A percentile compares a stretch with the other conserved stretches of the same genome.
Conservation (phyloP, 805 yeast genomes). For the Wickerhamiella cacticola region DNA sequence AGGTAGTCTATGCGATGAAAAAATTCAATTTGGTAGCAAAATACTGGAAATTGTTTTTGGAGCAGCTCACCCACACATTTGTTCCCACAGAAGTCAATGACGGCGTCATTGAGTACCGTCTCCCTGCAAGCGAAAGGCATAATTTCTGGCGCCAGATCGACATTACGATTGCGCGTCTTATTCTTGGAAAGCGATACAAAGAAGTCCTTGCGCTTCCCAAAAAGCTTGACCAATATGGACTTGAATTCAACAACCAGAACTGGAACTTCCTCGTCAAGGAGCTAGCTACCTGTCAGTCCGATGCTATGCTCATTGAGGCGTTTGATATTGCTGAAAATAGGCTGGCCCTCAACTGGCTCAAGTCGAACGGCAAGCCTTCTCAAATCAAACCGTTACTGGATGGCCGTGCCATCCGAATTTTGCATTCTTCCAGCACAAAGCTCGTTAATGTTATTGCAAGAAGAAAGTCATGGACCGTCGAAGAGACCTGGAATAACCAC, state of each 20-base stretch:
- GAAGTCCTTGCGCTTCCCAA: constrained; percentile 14
- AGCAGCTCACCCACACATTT: constrained; percentile 5
- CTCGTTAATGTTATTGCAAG: not conserved
- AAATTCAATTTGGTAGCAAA: constrained; percentile 3
- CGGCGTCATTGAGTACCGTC: not conserved
- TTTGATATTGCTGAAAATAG: constrained; percentile 1
- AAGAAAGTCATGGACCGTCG: not conserved
- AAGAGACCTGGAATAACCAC: not conserved
- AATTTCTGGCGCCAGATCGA: constrained; percentile 11
- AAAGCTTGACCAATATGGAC: not conserved
- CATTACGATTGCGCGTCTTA: constrained; percentile 14
- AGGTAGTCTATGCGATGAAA: constrained; percentile 12
- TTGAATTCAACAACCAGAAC: constrained; percentile 4
- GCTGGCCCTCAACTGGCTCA: constrained; percentile 9
- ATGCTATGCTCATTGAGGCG: not conserved
- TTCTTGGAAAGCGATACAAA: not conserved
- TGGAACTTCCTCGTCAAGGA: constrained; percentile 10
- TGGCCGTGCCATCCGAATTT: constrained; percentile 3
- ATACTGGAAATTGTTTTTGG: constrained; percentile 17
- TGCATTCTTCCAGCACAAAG: not conserved
- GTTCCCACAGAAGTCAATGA: constrained; percentile 6
- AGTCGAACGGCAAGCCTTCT: not conserved
- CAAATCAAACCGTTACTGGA: constrained; percentile 1
- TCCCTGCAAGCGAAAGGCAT: constrained; percentile 12
- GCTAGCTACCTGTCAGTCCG: constrained; percentile 2